Evolutionary conservation across 805 yeast species (phyloP), one percentile per base, ranked within the genome.

Genomic region (Candida sithepensis): DNA sequence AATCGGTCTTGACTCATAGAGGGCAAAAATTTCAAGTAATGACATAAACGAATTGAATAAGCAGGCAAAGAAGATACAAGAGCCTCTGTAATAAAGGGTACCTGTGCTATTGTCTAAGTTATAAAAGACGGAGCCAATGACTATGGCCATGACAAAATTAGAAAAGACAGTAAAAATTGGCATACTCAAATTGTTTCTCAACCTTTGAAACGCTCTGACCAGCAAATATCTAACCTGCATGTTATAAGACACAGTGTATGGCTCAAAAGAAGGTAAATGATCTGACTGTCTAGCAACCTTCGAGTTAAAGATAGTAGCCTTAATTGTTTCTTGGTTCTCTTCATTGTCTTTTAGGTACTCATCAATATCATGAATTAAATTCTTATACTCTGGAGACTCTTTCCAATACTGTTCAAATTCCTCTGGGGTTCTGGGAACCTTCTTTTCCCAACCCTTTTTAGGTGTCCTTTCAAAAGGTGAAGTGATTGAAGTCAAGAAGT

Each of bases 61-160:
- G 41, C 79, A 72, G 20, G 85, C 82, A 62, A 83, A 83, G 67
- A 85, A 86, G 72, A 85, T 69, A 41, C 83, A 75, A 38, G 88
- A 80, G 56, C 82, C 76, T 59, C 89, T 70, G 56, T 67, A 71
- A 60, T 73, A 80, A 53, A 82, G 75, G 2, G 80, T 72, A 0
- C 57, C 64, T 0, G 86, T 75, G 23, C 60, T 61, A 16, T 60
- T 51, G 8, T 53, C 41, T 52, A 79, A 57, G 54, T 81, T 78
- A 64, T 77, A 81, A 56, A 79, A 82, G 54, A 82, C 72, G 2
- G 87, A 81, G 28, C 82, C 71, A 39, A 78, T 61, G 34, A 82
- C 64, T 47, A 82, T 65, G 26, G 81, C 79, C 81, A 81, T 79
- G 10, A 70, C 55, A 12, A 73, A 62, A 53, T 81, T 75, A 43